Conservation (phyloP, 2,329 filamentous ascomycete species). For the Penicillium brasilianum region DNA sequence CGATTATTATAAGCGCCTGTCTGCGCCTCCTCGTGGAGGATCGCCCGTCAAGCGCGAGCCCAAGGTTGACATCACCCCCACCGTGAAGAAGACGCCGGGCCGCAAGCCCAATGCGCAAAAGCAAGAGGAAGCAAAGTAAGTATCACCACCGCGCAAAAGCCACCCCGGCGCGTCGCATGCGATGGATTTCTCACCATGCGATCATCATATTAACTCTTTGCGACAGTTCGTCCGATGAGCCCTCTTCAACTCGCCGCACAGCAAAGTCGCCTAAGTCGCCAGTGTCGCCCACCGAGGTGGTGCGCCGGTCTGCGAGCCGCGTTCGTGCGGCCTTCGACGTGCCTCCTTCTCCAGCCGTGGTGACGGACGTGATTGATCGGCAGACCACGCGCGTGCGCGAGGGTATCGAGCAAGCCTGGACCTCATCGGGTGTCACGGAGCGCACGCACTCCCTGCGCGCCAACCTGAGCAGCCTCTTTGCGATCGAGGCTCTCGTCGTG, state of each 20-base stretch:
- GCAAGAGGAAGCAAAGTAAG: conserved; percentile 47
- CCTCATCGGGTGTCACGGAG: conserved; percentile 43
- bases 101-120: conserved; percentile 49
- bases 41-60: conserved; percentile 58
- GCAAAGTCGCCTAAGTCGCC: conserved; percentile 9
- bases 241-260: background rate
- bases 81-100: conserved; percentile 38
- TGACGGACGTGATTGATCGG: conserved; percentile 75
- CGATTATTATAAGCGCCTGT: conserved; percentile 71
- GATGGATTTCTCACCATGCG: background rate
- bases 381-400: conserved; percentile 51
- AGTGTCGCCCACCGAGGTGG: conserved; percentile 3
- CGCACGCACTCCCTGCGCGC: conserved; percentile 68
- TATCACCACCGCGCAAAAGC: conserved; percentile 10
- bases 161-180: conserved; percentile 19
- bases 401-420: conserved; percentile 42
- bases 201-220: conserved; percentile 10
- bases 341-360: conserved; percentile 50
- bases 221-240: conserved; percentile 26
- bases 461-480: conserved; percentile 70
- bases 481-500: conserved; percentile 71
- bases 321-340: conserved; percentile 27
- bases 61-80: conserved; percentile 42
- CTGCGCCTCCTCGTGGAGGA: conserved; percentile 40
- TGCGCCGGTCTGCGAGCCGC: conserved; percentile 15